Evolutionary conservation across 2,329 filamentous ascomycete species (phyloP).

Genomic region (Dichotomopilus funicola): DNA sequence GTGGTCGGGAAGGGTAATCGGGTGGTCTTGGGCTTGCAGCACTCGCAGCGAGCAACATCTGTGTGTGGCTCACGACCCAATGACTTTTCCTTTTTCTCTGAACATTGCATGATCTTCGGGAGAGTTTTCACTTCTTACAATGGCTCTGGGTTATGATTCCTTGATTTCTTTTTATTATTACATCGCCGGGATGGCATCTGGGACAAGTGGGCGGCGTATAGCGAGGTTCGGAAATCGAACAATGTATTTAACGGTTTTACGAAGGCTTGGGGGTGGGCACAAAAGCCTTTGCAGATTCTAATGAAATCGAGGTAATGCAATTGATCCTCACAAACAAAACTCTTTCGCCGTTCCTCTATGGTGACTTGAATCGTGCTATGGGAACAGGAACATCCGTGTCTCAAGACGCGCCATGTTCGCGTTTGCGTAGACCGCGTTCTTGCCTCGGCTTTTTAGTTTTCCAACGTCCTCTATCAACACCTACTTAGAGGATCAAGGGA

Average conservation of each 20-base stretch:
- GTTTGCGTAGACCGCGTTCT: no score
- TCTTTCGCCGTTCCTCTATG: no score
- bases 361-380: no score
- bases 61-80: background rate
- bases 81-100: background rate
- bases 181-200: no score
- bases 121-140: constrained; percentile 2
- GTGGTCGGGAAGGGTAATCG: background rate
- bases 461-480: no score
- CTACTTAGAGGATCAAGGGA: no score
- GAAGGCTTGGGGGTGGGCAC: background rate
- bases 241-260: background rate
- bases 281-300: constrained; percentile 1
- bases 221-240: background rate
- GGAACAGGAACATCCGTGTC: no score
- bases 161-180: no score
- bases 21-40: background rate
- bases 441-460: no score
- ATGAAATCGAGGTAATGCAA: background rate
- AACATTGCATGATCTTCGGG: background rate
- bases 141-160: background rate
- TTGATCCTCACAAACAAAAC: background rate
- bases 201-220: constrained; percentile 4
- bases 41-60: background rate
- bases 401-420: no score